Evolutionary conservation across 2,329 filamentous ascomycete genomes (phyloP), one percentile per base, ranked within the genome.

Genomic region (Raffaelea albimanens): DNA sequence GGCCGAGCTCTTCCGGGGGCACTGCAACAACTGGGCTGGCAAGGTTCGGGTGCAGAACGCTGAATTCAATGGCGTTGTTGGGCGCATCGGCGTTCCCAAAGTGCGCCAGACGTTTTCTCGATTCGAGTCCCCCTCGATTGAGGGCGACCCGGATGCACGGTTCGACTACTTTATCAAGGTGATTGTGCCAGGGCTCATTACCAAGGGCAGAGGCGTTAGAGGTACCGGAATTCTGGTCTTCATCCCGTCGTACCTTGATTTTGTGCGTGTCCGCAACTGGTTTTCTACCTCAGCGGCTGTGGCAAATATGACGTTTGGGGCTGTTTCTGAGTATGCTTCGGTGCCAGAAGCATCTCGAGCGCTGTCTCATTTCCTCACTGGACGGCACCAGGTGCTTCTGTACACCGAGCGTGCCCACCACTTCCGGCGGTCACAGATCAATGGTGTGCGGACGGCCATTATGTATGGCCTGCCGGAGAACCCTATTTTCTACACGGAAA

Each of bases 351-450:
- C 89, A 25, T 83, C 87, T 39, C 81, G 91, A 36, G 88, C 91
- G 9, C 76, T 91, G 21, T 90, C 86, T 13, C 87, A 96, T 61
- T 97, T 98, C 66, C 69, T 88, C 54, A 85, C 72, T 36, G 93
- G 90, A 5, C 76, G 89, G 16, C 86, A 96, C 61, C 80, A 80
- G 19, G 76, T 97, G 18, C 67, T 98, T 36, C 71, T 98, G 16
- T 98, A 97, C 67, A 94, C 90, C 2, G 91, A 95, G 63, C 82
- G 93, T 50, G 87, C 90, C n/a, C 93, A 98, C 66, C 93, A 98
- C 65, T 97, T 97, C 72, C 81, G 88, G 44, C 77, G 93, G n/a
- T 89, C 93, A 60, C 77, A 79, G 55, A 74, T 98, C 46, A 77
- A 80, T 33, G 93, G 93, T 20, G 88, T 93, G 14, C 83, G 82